Evolutionary conservation across 345 rosid genomes (phyloP), one percentile per base, ranked within the genome.

Genomic region (Heritiera littoralis): DNA sequence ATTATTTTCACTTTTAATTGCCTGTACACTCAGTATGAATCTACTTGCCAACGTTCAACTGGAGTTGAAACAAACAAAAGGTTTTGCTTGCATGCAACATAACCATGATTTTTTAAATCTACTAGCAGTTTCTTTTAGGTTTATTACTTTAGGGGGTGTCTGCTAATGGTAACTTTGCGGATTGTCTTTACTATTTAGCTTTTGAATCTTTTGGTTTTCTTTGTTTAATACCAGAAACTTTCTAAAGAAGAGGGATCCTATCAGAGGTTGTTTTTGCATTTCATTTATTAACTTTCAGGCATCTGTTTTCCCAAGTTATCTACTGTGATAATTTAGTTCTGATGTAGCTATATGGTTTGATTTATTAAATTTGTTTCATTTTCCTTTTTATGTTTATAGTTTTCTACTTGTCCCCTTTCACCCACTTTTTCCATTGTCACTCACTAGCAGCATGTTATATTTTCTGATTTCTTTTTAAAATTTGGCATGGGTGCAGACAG

Each of bases 401-500:
- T 76, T 76, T 45, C 45, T 1, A 3, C 30, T 9, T 35, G 38
- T 35, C 38, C 77, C n/a, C n/a, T n/a, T n/a, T n/a, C n/a, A n/a
- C n/a, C n/a, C n/a, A n/a, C n/a, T n/a, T n/a, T n/a, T n/a, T n/a
- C n/a, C n/a, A n/a, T n/a, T n/a, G n/a, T n/a, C n/a, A n/a, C n/a
- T n/a, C n/a, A 35, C 20, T 76, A 13, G 40, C 4, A 13, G 67
- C 78, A 43, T 35, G 38, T 35, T 35, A 35, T 3, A 35, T 20
- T 28, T 51, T 61, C 72, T 69, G 1, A 74, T 51, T 58, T 66
- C 46, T 46, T 83, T 80, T 63, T 45, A 6, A 41, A 52, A 18
- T 55, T 72, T 60, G 78, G 81, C 61, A 41, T 84, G 59, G 38
- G 63, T 90, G 89, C 96, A 97, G 99, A 83, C 90, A 92, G 98